Conservation (phyloP, 371 early-diverging fungal species). For the Mucor indicus region DNA sequence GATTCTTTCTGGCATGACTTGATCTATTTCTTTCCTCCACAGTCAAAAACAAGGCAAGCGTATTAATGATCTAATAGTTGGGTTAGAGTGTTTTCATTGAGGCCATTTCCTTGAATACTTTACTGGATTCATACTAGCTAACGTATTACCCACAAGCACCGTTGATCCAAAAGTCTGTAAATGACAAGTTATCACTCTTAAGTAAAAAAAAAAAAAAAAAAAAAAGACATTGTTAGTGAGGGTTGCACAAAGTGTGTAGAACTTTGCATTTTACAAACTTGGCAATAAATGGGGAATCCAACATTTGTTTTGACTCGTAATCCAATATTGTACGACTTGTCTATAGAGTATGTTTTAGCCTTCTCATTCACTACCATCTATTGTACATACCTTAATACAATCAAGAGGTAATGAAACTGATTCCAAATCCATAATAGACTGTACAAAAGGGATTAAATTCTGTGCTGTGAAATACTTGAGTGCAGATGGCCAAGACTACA, state of each 20-base stretch:
- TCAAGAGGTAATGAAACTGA: constrained; percentile 57
- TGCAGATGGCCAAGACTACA: constrained; percentile 39
- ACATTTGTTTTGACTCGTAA: constrained; percentile 48
- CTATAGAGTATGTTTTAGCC: constrained; percentile 11
- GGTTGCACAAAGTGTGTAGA: not conserved
- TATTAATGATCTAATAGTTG: constrained; percentile 52
- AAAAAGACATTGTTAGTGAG: not conserved
- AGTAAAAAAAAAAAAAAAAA: no score
- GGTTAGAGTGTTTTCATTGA: not conserved
- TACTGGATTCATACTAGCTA: constrained; percentile 63
- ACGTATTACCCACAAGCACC: constrained; percentile 49
- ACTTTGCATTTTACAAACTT: constrained; percentile 27
- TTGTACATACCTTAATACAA: constrained; percentile 42
- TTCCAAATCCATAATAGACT: constrained; percentile 57
- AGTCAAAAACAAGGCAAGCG: constrained; percentile 51
- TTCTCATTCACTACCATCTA: no score
- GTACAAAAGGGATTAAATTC: constrained; percentile 53
- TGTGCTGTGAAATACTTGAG: constrained; percentile 47
- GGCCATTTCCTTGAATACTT: not conserved
- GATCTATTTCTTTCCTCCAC: constrained; percentile 54
- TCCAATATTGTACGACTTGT: constrained; percentile 53
- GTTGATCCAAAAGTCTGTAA: constrained; percentile 56
- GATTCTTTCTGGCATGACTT: constrained; percentile 58
- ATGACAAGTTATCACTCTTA: constrained; percentile 57
- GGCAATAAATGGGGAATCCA: constrained; percentile 55